These are phyloP conservation scores for Apodospora peruviana DNA, from an alignment of 495 filamentous ascomycete genomes.

Conservation along the genomic window DNA sequence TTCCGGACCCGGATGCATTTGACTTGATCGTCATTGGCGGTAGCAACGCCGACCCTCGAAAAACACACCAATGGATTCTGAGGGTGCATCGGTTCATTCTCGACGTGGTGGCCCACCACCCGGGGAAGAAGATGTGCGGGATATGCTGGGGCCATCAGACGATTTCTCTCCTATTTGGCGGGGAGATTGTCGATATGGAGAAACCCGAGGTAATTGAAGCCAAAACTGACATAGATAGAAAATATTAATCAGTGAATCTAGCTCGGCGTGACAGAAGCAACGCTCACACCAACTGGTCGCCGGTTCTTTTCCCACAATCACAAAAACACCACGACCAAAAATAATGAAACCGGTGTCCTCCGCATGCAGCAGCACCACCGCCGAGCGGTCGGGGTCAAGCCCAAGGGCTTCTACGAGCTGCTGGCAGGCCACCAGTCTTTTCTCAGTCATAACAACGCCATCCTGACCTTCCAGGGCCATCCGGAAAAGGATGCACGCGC, in stretches of 20 bases:
- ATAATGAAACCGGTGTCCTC: background rate
- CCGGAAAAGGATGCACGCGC: slow-evolving; percentile 42
- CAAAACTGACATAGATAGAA: background rate
- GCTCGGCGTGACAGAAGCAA: slow-evolving; percentile 35
- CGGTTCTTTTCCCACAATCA: slow-evolving; percentile 25
- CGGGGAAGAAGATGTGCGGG: slow-evolving; percentile 37
- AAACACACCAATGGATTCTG: slow-evolving; percentile 37
- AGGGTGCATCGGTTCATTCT: slow-evolving; percentile 38
- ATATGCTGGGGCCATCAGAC: slow-evolving; percentile 49
- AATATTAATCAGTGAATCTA: slow-evolving; percentile 4
- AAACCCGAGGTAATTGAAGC: slow-evolving; percentile 28
- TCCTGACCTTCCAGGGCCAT: slow-evolving; percentile 46
- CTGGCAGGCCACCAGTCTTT: slow-evolving; percentile 36
- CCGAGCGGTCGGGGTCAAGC: slow-evolving; percentile 27
- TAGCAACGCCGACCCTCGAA: slow-evolving; percentile 40
- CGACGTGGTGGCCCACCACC: slow-evolving; percentile 27
- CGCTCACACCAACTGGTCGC: slow-evolving; percentile 30
- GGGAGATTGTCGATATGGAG: slow-evolving; percentile 32
- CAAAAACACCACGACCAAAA: background rate
- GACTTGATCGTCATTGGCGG: slow-evolving; percentile 45
- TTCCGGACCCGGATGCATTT: slow-evolving; percentile 38
- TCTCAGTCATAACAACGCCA: slow-evolving; percentile 31
- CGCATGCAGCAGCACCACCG: slow-evolving; percentile 43
- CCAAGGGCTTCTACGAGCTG: slow-evolving; percentile 28
- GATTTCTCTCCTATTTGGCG: slow-evolving; percentile 37